Percentiles rank a stretch among this genome's conserved stretches.
Conservation (phyloP, 352 stramenopile species). For the Phytophthora syringae region DNA sequence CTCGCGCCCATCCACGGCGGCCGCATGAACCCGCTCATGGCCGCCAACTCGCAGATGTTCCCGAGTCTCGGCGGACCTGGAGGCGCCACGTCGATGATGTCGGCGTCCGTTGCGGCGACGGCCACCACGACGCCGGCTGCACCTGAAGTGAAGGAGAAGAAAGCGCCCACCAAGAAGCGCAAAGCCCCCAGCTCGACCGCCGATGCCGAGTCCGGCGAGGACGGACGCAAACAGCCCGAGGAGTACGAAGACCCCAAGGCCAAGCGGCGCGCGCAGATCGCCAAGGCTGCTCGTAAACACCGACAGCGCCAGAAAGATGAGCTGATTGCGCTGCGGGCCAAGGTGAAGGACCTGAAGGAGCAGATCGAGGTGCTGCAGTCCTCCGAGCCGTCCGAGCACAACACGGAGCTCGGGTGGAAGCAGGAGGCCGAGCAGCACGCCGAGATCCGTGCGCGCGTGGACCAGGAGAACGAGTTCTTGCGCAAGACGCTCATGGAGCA, state of each 20-base stretch:
- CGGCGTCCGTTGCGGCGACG: background rate
- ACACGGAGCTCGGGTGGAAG: constrained; percentile 90
- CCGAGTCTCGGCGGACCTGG: constrained; percentile 47
- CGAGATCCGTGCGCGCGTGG: constrained; percentile 85
- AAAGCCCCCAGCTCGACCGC: constrained; percentile 59
- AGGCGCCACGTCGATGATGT: constrained; percentile 22
- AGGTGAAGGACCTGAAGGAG: constrained; percentile 91
- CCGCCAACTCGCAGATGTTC: constrained; percentile 69
- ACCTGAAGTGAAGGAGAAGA: constrained; percentile 49
- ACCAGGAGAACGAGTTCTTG: constrained; percentile 91
- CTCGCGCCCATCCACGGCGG: constrained; percentile 66
- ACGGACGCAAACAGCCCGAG: constrained; percentile 67
- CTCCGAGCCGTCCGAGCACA: constrained; percentile 88
- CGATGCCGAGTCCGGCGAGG: constrained; percentile 57
- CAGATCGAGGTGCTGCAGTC: constrained; percentile 91
- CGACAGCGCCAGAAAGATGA: constrained; percentile 90
- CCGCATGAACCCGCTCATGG: constrained; percentile 80
- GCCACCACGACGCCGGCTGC: constrained; percentile 18
- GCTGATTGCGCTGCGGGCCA: constrained; percentile 81
- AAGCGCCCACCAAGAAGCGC: constrained; percentile 75
- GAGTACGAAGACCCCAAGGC: constrained; percentile 89
- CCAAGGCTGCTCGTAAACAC: constrained; percentile 88
- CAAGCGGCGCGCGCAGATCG: constrained; percentile 87
- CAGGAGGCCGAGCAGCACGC: constrained; percentile 90
- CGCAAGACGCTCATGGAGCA: constrained; percentile 91